A percentile compares a stretch with the other conserved stretches of the same genome.
phyloP scores from a whole-genome alignment of 306 rosid genomes.

The Begonia peltatifolia region DNA sequence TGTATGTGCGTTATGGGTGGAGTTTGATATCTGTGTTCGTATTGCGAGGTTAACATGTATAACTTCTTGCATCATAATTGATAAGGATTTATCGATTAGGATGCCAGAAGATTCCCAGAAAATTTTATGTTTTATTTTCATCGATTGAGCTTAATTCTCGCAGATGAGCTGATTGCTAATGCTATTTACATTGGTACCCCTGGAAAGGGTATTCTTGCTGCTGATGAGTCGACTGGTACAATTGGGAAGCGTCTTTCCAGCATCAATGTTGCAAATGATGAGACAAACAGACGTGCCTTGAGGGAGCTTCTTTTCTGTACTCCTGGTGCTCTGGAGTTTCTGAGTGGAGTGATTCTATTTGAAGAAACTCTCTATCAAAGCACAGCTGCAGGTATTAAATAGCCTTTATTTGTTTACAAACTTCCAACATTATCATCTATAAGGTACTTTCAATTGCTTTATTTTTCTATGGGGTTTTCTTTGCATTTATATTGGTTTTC shows the following conservation, averaged over 20 bases:
- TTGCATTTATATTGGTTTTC: no score
- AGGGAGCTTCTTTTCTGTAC: conserved; percentile 89
- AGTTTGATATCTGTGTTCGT: no score
- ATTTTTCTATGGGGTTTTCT: no score
- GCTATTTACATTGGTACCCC: conserved; percentile 87
- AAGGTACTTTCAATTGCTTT: no score
- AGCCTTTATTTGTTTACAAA: no score
- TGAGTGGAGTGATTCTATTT: conserved; percentile 77
- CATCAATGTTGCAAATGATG: conserved; percentile 68
- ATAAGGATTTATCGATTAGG: background rate
- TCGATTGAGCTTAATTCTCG: conserved; percentile 1
- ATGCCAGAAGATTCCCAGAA: background rate
- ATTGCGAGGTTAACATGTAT: no score
- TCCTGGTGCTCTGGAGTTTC: conserved; percentile 54
- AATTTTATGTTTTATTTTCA: background rate
- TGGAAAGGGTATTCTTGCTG: conserved; percentile 97
- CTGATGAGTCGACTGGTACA: conserved; percentile 93
- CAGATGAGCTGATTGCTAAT: conserved; percentile 82
- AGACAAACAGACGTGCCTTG: conserved; percentile 53
- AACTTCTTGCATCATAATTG: background rate
- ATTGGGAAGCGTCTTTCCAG: conserved; percentile 81
- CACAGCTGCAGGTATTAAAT: conserved; percentile 44
- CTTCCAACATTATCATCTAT: no score
- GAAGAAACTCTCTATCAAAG: conserved; percentile 89
- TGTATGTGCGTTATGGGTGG: no score